These are phyloP conservation scores for Zygoascus tannicola DNA, from an alignment of 805 yeast genomes.

Conservation along the genomic window DNA sequence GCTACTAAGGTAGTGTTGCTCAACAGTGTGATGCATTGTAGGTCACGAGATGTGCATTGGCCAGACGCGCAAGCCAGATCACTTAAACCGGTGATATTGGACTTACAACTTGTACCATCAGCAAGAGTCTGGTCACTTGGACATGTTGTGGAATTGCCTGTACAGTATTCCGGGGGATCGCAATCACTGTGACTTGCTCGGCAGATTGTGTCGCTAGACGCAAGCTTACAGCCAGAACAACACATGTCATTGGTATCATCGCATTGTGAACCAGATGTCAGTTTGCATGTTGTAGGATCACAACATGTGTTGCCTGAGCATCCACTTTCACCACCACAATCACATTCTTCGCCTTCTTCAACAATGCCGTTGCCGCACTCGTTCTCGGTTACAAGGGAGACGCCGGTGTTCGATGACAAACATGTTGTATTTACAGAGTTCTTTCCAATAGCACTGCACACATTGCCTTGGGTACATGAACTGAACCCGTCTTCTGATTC, in stretches of 20 bases:
- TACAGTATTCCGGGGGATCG: constrained; percentile 27
- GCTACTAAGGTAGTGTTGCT: constrained; percentile 16
- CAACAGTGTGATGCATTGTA: constrained; percentile 26
- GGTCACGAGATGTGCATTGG: constrained; percentile 29
- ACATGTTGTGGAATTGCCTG: constrained; percentile 28
- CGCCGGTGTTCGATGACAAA: constrained; percentile 23
- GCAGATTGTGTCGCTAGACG: constrained; percentile 23
- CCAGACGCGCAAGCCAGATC: constrained; percentile 26
- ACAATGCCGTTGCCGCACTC: constrained; percentile 33
- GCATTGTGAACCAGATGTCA: constrained; percentile 22
- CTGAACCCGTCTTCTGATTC: constrained; percentile 24
- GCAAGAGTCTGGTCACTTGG: constrained; percentile 22
- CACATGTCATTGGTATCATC: constrained; percentile 28
- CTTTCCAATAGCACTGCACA: constrained; percentile 25
- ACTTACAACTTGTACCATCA: constrained; percentile 24
- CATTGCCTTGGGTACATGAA: constrained; percentile 29
- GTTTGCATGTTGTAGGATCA: constrained; percentile 27
- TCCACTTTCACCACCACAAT: constrained; percentile 31
- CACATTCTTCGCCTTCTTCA: constrained; percentile 33
- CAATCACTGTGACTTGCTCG: constrained; percentile 27
- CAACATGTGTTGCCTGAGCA: constrained; percentile 26
- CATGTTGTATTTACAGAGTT: constrained; percentile 25
- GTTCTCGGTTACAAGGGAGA: constrained; percentile 24
- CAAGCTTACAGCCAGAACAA: constrained; percentile 26
- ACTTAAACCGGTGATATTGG: constrained; percentile 6